A percentile compares a stretch with the other conserved stretches of the same genome.
phyloP scores from a whole-genome alignment of 192 early-diverging fungal genomes.

The Globomyces pollinis-pini region DNA sequence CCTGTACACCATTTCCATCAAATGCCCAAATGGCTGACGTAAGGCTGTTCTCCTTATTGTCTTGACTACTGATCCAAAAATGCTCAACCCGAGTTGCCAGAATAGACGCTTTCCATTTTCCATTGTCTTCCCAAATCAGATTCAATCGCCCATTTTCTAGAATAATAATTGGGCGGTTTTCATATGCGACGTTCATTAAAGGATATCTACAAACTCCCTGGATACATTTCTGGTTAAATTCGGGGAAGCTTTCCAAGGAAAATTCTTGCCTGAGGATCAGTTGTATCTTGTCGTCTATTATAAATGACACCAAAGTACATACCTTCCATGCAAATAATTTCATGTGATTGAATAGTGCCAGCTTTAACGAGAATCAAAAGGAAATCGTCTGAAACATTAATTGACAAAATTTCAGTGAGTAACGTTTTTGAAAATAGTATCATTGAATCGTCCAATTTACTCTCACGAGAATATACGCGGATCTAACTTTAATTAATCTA shows the following conservation, averaged over 20 bases:
- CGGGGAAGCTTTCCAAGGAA: slow-evolving; percentile 1
- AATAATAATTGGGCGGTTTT: slow-evolving; percentile 42
- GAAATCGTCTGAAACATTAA: slow-evolving; percentile 45
- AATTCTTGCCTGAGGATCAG: slow-evolving; percentile 3
- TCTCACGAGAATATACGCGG: slow-evolving; percentile 62
- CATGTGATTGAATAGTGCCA: slow-evolving; percentile 50
- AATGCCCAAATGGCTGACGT: slow-evolving; percentile 64
- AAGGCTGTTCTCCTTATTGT: slow-evolving; percentile 43
- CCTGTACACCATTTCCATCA: slow-evolving; percentile 56
- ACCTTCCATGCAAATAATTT: slow-evolving; percentile 15
- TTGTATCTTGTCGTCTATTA: neutral
- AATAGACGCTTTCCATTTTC: slow-evolving; percentile 42
- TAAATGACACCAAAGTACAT: neutral
- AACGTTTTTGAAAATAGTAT: slow-evolving; percentile 50
- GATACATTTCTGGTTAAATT: neutral
- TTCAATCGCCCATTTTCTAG: slow-evolving; percentile 61
- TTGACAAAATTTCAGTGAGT: slow-evolving; percentile 34
- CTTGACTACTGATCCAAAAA: slow-evolving; percentile 56
- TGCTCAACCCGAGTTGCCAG: slow-evolving; percentile 61
- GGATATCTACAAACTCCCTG: neutral
- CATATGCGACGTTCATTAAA: neutral
- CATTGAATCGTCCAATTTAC: slow-evolving; percentile 59
- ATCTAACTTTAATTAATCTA: slow-evolving; percentile 48
- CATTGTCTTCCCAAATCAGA: slow-evolving; percentile 46
- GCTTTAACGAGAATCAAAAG: slow-evolving; percentile 54